phyloP scores from a whole-genome alignment of 2,329 filamentous ascomycete species.

The Scedosporium apiospermum region DNA sequence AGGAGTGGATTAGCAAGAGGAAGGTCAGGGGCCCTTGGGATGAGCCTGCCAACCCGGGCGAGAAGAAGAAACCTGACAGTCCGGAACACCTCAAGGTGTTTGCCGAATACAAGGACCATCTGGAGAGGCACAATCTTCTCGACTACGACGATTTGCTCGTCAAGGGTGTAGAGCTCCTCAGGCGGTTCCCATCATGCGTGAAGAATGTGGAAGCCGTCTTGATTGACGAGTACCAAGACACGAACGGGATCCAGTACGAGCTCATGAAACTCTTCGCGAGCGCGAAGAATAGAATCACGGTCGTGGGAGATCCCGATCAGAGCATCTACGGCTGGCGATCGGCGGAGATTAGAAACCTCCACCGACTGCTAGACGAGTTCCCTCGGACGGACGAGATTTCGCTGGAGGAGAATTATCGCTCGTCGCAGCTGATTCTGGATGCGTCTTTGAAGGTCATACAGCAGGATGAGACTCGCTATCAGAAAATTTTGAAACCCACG shows the following conservation, averaged over 20 bases:
- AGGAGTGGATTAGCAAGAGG: constrained; percentile 64
- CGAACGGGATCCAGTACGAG: constrained; percentile 89
- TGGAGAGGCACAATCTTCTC: constrained; percentile 69
- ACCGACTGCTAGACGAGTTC: constrained; percentile 67
- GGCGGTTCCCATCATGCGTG: constrained; percentile 66
- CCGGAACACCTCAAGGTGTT: constrained; percentile 61
- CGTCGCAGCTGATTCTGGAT: constrained; percentile 73
- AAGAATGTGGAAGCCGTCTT: constrained; percentile 84
- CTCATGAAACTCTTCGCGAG: constrained; percentile 84
- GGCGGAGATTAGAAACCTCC: constrained; percentile 82
- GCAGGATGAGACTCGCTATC: constrained; percentile 72
- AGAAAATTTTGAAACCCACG: constrained; percentile 70
- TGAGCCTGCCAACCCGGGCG: constrained; percentile 13
- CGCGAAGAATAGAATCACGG: constrained; percentile 65
- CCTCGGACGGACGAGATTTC: constrained; percentile 72
- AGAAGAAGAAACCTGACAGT: constrained; percentile 25
- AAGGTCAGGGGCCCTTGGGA: constrained; percentile 41
- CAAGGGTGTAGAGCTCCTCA: constrained; percentile 70
- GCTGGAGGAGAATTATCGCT: constrained; percentile 90
- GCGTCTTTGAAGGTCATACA: constrained; percentile 81
- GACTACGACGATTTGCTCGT: constrained; percentile 93
- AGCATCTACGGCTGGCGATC: constrained; percentile 96
- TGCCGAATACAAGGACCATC: constrained; percentile 65
- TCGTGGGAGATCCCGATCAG: constrained; percentile 94
- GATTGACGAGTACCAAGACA: constrained; percentile 97